phyloP scores from a whole-genome alignment of 345 rosid genomes.

The Arabidopsis suecica region DNA sequence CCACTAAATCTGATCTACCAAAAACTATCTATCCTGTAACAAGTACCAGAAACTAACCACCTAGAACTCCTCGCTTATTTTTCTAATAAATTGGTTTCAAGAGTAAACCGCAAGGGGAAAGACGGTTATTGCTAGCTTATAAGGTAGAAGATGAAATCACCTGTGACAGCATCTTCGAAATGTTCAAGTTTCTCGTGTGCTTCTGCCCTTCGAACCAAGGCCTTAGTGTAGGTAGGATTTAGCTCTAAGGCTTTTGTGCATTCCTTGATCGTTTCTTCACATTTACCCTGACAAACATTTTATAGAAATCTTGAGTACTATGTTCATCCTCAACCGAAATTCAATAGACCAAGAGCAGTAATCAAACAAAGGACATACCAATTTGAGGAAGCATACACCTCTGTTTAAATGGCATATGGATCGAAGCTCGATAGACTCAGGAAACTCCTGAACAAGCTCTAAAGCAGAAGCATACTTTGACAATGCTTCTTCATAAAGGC shows the following conservation, averaged over 20 bases:
- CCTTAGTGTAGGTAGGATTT: slow-evolving; percentile 79
- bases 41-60: slow-evolving; percentile 21
- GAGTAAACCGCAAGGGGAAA: neutral
- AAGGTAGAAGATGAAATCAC: slow-evolving; percentile 47
- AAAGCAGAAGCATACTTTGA: slow-evolving; percentile 67
- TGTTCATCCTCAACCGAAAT: neutral
- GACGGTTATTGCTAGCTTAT: neutral
- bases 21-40: neutral
- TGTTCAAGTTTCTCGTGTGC: slow-evolving; percentile 89
- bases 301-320: slow-evolving; percentile 21
- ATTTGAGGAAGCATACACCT: slow-evolving; percentile 72
- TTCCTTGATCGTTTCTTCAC: slow-evolving; percentile 80
- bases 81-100: neutral
- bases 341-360: slow-evolving; percentile 10
- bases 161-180: slow-evolving; percentile 86
- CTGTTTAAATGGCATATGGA: slow-evolving; percentile 86
- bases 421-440: slow-evolving; percentile 59
- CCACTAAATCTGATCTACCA: neutral
- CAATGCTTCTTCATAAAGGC: slow-evolving; percentile 81
- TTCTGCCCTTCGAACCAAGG: slow-evolving; percentile 79
- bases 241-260: slow-evolving; percentile 83
- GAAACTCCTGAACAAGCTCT: slow-evolving; percentile 51
- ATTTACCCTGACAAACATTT: slow-evolving; percentile 58
- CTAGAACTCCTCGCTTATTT: neutral
- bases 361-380: slow-evolving; percentile 55